These are phyloP conservation scores for Lodderomyces parapsilosis DNA, from an alignment of 1,139 yeast species.

Conservation along the genomic window DNA sequence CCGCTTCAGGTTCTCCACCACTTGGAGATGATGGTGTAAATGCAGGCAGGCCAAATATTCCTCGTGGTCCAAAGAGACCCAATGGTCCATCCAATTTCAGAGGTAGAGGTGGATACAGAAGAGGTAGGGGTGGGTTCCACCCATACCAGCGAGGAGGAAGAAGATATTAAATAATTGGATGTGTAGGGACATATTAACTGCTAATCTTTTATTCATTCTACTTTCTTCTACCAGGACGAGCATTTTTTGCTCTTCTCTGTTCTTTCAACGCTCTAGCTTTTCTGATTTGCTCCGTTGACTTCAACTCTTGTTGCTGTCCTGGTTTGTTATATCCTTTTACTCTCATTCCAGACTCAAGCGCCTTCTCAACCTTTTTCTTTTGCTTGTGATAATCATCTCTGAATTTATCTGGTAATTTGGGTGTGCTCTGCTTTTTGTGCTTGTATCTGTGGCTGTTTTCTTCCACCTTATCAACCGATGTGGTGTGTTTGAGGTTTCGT, in stretches of 20 bases:
- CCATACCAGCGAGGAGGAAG: constrained; percentile 25
- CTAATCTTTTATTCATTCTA: constrained; percentile 8
- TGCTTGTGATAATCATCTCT: constrained; percentile 87
- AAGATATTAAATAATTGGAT: constrained; percentile 11
- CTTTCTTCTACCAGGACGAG: constrained; percentile 57
- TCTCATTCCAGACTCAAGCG: constrained; percentile 68
- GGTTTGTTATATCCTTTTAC: constrained; percentile 69
- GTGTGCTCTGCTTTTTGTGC: constrained; percentile 77
- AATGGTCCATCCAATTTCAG: constrained; percentile 41
- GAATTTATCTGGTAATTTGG: constrained; percentile 82
- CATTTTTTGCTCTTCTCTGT: constrained; percentile 79
- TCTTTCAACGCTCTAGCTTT: constrained; percentile 71
- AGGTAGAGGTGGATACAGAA: constrained; percentile 22
- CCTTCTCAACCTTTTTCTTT: constrained; percentile 79
- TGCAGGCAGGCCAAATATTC: constrained; percentile 34
- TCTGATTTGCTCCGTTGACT: constrained; percentile 71
- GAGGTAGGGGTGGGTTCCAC: constrained; percentile 26
- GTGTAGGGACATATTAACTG: too few relatives aligned
- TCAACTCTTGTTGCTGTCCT: constrained; percentile 60
- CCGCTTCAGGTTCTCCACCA: constrained; percentile 1
- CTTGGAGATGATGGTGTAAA: constrained; percentile 16
- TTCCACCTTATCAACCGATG: constrained; percentile 22
- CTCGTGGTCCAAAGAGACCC: constrained; percentile 46
- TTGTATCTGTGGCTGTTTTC: constrained; percentile 51
- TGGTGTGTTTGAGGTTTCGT: constrained; percentile 52